phyloP scores from a whole-genome alignment of 305 asterid genomes.

The Rubia occidens region DNA sequence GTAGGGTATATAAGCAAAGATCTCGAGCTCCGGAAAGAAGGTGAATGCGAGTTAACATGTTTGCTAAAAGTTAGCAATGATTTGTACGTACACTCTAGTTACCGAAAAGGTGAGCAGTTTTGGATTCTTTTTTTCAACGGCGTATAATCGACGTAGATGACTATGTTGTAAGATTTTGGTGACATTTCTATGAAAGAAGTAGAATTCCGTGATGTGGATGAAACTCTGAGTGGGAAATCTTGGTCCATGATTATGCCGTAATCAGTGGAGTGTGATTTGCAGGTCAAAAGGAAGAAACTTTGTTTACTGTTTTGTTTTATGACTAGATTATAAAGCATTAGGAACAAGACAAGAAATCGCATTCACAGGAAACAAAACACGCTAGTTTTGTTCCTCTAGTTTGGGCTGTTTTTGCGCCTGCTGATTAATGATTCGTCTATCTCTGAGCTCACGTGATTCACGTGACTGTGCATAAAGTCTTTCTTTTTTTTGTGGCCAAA shows the following conservation, averaged over 20 bases:
- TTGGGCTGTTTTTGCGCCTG: conserved; percentile 7
- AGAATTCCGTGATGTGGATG: background rate
- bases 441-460: background rate
- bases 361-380: background rate
- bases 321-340: background rate
- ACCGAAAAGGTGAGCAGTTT: conserved; percentile 1
- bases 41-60: background rate
- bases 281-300: conserved; percentile 1
- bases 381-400: background rate
- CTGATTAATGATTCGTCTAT: background rate
- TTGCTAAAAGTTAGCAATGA: background rate
- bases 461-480: background rate
- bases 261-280: background rate
- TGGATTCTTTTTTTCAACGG: background rate
- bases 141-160: background rate
- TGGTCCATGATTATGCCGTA: conserved; percentile 1
- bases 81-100: background rate
- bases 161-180: background rate
- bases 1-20: conserved; percentile 1
- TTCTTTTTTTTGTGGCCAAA: background rate
- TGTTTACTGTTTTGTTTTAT: background rate
- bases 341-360: background rate
- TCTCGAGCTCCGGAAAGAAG: background rate
- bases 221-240: background rate
- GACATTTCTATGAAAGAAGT: background rate